Evolutionary conservation across 805 yeast genomes (phyloP).

Genomic region (Debaryomyces prosopidis): DNA sequence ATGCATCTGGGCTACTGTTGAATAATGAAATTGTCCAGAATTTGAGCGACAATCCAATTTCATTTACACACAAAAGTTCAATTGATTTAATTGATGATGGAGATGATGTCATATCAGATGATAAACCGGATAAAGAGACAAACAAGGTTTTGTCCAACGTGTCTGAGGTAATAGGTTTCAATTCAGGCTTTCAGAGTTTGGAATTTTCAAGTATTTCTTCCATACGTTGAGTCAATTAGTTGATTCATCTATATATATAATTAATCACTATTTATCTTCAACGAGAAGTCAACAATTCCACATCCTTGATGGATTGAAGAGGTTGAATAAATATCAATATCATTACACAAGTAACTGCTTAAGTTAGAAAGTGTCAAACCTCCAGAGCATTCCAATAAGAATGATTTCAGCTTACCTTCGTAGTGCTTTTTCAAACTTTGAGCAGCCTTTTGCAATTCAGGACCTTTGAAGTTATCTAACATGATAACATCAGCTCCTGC

Average conservation of each 20-base stretch:
- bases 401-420: conserved; percentile 45
- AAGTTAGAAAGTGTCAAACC: conserved; percentile 78
- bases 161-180: conserved; percentile 40
- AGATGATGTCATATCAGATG: conserved; percentile 7
- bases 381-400: conserved; percentile 87
- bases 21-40: conserved; percentile 15
- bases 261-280: conserved; percentile 52
- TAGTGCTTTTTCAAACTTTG: conserved; percentile 57
- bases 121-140: conserved; percentile 20
- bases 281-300: conserved; percentile 76
- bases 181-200: conserved; percentile 42
- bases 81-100: conserved; percentile 7
- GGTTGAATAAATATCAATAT: conserved; percentile 88
- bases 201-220: conserved; percentile 38
- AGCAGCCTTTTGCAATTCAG: conserved; percentile 66
- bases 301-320: conserved; percentile 93
- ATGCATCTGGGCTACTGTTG: conserved; percentile 30
- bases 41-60: conserved; percentile 1
- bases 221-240: conserved; percentile 24
- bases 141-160: conserved; percentile 33
- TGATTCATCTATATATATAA: conserved; percentile 3
- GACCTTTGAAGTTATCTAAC: conserved; percentile 85
- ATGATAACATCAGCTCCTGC: conserved; percentile 96
- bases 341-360: conserved; percentile 63
- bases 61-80: conserved; percentile 2